Base-by-base conservation (phyloP, 2,329 filamentous ascomycete species). In the Rhinocladiella similis region DNA sequence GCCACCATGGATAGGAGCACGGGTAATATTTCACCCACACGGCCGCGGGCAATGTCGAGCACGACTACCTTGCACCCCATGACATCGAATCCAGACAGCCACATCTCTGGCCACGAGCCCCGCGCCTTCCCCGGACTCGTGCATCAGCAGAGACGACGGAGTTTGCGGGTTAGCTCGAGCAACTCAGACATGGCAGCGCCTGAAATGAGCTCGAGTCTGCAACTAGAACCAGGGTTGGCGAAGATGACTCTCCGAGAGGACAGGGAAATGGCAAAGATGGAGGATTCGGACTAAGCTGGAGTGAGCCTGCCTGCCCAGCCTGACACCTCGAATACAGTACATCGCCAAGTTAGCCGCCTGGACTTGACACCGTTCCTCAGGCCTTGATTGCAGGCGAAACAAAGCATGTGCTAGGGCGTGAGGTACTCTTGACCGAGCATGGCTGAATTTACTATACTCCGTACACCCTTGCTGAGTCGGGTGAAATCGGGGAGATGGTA, bases 51-150 rank as follows among this genome's bases (percentile, higher is more conserved):
- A 29, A 58, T 56, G 27, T 62, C 63, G 39, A 59, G 22, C 41
- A 51, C 47, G 27, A 58, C n/a, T 29, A 50, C 39, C 16, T 22
- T 58, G 10, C 50, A 57, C 45, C 25, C 53, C 27, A 29, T 48
- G 18, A 14, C 47, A 36, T 50, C 54, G 14, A 36, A 47, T 18
- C 19, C 52, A 7, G 58, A 61, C 52, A 50, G 56, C 42, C 62
- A 63, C 22, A 64, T 66, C 51, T 66, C 62, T 18, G 63, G 56
- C 20, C 54, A 58, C 16, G 73, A 74, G 47, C 72, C 73, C 45
- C 71, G 69, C 45, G 75, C 74, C 16, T 76, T 76, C 56, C 74
- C 74, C 1, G 74, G 74, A 14, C 69, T 76, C 41, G 68, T 75
- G 43, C 73, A 76, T 60, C 72, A 72, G 50, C 68, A 65, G 49